A percentile compares a stretch with the other conserved stretches of the same genome.
These are phyloP conservation scores for Zygoascus sp. DNA, from an alignment of 1,139 yeast species.

Conservation along the genomic window DNA sequence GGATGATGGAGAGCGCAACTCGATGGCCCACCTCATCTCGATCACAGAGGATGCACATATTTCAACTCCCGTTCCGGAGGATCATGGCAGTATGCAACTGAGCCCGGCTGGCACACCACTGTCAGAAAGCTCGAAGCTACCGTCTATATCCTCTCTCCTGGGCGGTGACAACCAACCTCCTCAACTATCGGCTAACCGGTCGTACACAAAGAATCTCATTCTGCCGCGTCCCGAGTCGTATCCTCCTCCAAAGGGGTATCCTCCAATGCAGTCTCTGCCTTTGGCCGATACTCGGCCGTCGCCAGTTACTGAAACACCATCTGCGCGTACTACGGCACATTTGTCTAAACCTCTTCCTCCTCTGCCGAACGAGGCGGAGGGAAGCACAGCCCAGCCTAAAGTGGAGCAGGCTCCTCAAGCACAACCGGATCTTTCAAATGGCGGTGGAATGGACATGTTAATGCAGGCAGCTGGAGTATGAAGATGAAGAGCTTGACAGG, in stretches of 20 bases:
- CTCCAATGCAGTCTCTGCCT: constrained; percentile 19
- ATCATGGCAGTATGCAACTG: constrained; percentile 10
- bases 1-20: constrained; percentile 23
- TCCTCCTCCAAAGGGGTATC: constrained; percentile 26
- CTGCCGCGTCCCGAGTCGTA: constrained; percentile 30
- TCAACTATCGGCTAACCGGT: constrained; percentile 27
- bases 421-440: not conserved
- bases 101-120: not conserved
- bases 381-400: constrained; percentile 3
- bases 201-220: constrained; percentile 29
- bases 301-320: constrained; percentile 10
- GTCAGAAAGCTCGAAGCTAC: constrained; percentile 14
- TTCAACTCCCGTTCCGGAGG: constrained; percentile 23
- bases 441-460: constrained; percentile 32
- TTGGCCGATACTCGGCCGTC: constrained; percentile 29
- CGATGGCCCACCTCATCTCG: constrained; percentile 28
- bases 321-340: constrained; percentile 4
- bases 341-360: constrained; percentile 34
- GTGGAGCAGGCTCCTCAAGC: not conserved
- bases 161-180: constrained; percentile 21
- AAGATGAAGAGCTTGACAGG: too few species aligned
- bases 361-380: constrained; percentile 27
- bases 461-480: constrained; percentile 34
- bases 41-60: constrained; percentile 31
- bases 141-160: constrained; percentile 23